Conservation (phyloP, 176 grass and related monocot genomes). For the Elaeis guineensis region DNA sequence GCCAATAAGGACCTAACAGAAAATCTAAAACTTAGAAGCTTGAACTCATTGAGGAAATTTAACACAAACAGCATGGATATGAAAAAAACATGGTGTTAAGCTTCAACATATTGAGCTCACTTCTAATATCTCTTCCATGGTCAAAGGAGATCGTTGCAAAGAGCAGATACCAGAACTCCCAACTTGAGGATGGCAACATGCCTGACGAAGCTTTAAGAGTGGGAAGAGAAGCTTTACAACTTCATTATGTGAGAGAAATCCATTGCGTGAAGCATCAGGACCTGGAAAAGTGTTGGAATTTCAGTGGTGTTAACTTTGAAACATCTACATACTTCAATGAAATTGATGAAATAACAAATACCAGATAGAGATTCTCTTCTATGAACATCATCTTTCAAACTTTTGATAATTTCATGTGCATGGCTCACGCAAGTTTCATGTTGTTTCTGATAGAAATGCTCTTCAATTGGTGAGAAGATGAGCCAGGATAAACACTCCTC, state of each 20-base stretch:
- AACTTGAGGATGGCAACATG: conserved; percentile 95
- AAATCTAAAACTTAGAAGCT: conserved; percentile 5
- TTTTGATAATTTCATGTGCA: conserved; percentile 91
- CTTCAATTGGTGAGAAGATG: conserved; percentile 82
- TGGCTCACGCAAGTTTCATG: conserved; percentile 79
- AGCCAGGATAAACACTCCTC: conserved; percentile 84
- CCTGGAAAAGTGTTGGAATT: conserved; percentile 26
- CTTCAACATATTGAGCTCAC: conserved; percentile 28
- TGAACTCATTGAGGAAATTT: no score
- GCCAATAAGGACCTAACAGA: conserved; percentile 86
- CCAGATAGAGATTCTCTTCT: conserved; percentile 42
- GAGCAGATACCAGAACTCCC: conserved; percentile 92
- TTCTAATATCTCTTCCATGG: conserved; percentile 94
- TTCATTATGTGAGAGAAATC: conserved; percentile 61
- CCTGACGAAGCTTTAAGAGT: conserved; percentile 89
- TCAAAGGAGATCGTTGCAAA: conserved; percentile 74
- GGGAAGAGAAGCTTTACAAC: conserved; percentile 69
- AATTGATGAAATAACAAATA: conserved; percentile 23
- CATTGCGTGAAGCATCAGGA: conserved; percentile 33
- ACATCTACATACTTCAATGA: conserved; percentile 10
- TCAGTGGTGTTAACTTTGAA: not conserved
- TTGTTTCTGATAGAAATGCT: conserved; percentile 97
- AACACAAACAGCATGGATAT: no score
- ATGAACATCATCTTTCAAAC: conserved; percentile 43
- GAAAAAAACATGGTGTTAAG: no score